Evolutionary conservation across 2,329 filamentous ascomycete species (phyloP).

Genomic region (Fusarium mexicanum): DNA sequence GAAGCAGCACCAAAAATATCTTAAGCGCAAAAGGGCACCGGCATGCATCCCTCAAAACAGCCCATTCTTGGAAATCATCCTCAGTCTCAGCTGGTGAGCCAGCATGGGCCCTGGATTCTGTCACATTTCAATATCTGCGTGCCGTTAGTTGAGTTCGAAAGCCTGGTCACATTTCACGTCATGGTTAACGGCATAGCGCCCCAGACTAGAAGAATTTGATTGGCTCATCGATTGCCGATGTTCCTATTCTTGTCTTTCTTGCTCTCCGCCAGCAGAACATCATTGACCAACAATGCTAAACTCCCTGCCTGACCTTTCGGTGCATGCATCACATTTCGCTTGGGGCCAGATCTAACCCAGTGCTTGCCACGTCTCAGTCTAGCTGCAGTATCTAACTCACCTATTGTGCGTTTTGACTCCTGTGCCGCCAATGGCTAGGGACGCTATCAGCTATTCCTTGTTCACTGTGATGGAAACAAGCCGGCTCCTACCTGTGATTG

Average conservation of each 20-base stretch:
- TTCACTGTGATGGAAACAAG: slow-evolving; percentile 32
- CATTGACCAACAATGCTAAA: neutral
- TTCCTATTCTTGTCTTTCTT: slow-evolving; percentile 26
- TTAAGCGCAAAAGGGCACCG: neutral
- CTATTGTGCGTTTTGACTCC: slow-evolving; percentile 25
- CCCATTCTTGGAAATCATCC: slow-evolving; percentile 8
- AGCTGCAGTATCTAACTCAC: slow-evolving; percentile 13
- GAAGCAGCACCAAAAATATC: slow-evolving; percentile 9
- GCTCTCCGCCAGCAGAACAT: neutral
- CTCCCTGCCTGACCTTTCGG: neutral
- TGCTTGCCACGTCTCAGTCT: slow-evolving; percentile 26
- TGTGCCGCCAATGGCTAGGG: slow-evolving; percentile 6
- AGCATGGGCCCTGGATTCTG: slow-evolving; percentile 2
- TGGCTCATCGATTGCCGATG: slow-evolving; percentile 1
- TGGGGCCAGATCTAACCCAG: slow-evolving; percentile 3
- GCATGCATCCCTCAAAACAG: slow-evolving; percentile 2
- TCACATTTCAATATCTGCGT: neutral
- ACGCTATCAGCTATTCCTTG: slow-evolving; percentile 21
- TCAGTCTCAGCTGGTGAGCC: neutral
- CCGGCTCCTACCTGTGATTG: slow-evolving; percentile 28
- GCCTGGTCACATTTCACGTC: neutral
- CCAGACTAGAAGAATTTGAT: neutral
- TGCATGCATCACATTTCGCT: neutral
- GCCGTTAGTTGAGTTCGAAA: neutral
- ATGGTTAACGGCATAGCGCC: neutral